A percentile compares a stretch with the other conserved stretches of the same genome.
Conservation (phyloP, 2,329 filamentous ascomycete genomes). For the Microsporum audouinii region DNA sequence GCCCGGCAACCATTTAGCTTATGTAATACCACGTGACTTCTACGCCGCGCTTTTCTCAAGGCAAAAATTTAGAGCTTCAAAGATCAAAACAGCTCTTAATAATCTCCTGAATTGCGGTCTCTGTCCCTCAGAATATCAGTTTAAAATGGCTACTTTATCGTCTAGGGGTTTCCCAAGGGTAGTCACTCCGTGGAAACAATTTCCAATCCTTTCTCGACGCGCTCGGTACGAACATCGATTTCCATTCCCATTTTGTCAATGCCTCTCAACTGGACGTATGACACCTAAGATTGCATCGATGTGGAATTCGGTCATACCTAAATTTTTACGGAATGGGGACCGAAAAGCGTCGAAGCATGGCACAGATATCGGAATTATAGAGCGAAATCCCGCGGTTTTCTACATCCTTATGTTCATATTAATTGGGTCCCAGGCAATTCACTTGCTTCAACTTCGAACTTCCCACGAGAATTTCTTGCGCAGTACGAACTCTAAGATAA, state of each 20-base stretch:
- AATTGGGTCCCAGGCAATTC: conserved; percentile 91
- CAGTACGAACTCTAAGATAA: conserved; percentile 67
- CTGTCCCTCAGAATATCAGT: neutral
- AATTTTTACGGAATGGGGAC: conserved; percentile 32
- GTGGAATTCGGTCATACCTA: conserved; percentile 60
- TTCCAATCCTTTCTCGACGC: neutral
- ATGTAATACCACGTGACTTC: neutral
- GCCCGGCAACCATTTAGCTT: conserved; percentile 7
- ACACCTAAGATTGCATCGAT: conserved; percentile 49
- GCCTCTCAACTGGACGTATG: conserved; percentile 17
- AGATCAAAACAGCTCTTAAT: neutral
- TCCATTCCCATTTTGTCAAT: conserved; percentile 10
- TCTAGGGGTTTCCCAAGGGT: neutral
- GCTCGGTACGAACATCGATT: neutral
- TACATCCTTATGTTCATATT: conserved; percentile 73
- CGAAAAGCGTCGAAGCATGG: conserved; percentile 20
- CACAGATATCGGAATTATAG: conserved; percentile 30
- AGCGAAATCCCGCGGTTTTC: conserved; percentile 67
- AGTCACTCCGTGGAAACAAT: neutral
- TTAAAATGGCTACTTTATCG: neutral
- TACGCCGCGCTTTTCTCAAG: neutral
- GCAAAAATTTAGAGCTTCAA: neutral
- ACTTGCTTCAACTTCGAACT: conserved; percentile 71
- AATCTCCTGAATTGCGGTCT: neutral
- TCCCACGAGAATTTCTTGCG: conserved; percentile 62